Base-by-base conservation (phyloP, 2,329 filamentous ascomycete species). In the Pseudocercospora ulei region DNA sequence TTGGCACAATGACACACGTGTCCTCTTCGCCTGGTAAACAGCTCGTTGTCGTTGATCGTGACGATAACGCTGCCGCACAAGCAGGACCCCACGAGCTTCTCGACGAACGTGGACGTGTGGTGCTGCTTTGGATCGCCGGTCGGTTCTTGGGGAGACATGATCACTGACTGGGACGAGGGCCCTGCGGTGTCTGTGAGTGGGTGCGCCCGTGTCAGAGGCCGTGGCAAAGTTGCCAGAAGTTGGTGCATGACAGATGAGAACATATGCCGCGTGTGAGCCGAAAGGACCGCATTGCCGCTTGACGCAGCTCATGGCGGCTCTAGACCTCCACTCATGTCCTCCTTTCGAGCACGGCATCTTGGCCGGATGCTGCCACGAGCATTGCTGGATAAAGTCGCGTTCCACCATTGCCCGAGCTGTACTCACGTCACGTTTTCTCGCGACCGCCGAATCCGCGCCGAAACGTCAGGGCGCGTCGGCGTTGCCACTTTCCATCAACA, bases 1-100 rank as follows among this genome's bases (percentile, higher is more conserved):
- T 71, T 73, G 20, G 58, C 54, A 53, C 70, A 72, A 45, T 71
- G 66, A 53, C 69, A 72, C 5, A 71, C 53, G 46, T 68, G 65
- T 1, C 68, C 68, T 18, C 65, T 55, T 4, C 59, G 59, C 20
- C 57, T 57, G 7, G 57, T 60, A 51, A 70, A 71, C 13, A 71
- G 63, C 11, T 69, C 65, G 7, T 50, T 45, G 44, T 71, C 69
- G 42, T 60, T 60, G 49, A 72, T 66, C 5, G 62, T 68, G 2
- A 71, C 66, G n/a, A 54, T 63, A 13, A 72, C 65, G 40, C 62
- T 58, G 36, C 64, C 64, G 53, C 67, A 70, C 24, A 68, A 60
- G 46, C 67, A 71, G 5, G 61, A 59, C 7, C 65, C 64, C 14
- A 54, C 54, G 7, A 68, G 54, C 7, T 50, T 52, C 3, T 57